Base-by-base conservation (phyloP, 257 asterid genomes). In the Solanum bukasovii region DNA sequence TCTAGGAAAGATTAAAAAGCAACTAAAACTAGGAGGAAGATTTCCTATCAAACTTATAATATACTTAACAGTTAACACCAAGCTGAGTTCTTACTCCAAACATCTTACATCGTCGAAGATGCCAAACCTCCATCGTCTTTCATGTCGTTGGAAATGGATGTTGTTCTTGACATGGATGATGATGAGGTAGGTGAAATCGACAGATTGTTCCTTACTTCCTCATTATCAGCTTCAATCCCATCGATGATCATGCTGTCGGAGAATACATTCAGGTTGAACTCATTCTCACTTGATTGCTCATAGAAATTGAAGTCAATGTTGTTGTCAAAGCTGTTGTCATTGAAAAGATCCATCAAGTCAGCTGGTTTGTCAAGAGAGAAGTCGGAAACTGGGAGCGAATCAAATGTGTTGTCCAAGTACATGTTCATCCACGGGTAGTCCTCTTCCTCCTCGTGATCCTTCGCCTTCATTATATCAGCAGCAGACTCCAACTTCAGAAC, bases 401-500 rank as follows among this genome's bases (percentile, higher is more conserved):
- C 89, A 93, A 92, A 89, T 6, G 90, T 93, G 0, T 81, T 72
- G 9, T 93, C 98, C 74, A 96, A 75, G 87, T 96, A 92, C 73
- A 93, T 87, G 89, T 90, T 92, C 72, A 65, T n/a, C 98, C 98
- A 96, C 0, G 95, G 98, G 91, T 93, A 91, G 84, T 90, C 95
- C 21, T 89, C 93, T 61, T 92, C 94, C 61, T 89, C 90, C 5
- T 71, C 52, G 8, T 91, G 92, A 44, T 91, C 94, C 90, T 93
- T 92, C 40, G 88, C 86, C 14, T 67, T 85, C 70, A 90, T 84
- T 87, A 10, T 27, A 31, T 49, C 77, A 13, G 46, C 74, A 20
- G 82, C 88, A 25, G 29, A 40, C 52, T 91, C 93, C 12, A 81
- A 27, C 89, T 90, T 88, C 10, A 88, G 89, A 81, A 61, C 23